These are phyloP conservation scores for Amanita phalloides DNA, from an alignment of 768 basidiomycete genomes.

Conservation along the genomic window DNA sequence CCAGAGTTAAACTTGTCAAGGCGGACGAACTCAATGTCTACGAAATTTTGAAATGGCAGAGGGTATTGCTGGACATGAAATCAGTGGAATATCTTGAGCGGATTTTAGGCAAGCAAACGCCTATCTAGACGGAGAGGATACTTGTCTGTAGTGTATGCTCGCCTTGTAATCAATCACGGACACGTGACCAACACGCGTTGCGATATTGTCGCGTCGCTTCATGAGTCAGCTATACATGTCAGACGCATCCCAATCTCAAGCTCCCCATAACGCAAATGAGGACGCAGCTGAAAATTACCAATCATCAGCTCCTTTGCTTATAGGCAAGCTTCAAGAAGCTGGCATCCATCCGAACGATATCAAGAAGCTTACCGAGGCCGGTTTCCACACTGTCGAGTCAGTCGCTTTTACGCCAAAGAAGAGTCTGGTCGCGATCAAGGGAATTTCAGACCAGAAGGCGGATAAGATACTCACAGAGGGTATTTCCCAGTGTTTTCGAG, in stretches of 20 bases:
- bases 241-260: conserved; percentile 41
- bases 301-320: conserved; percentile 73
- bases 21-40: conserved; percentile 68
- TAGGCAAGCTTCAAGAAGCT: conserved; percentile 77
- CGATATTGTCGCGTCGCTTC: conserved; percentile 1
- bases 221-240: conserved; percentile 31
- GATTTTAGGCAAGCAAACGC: conserved; percentile 35
- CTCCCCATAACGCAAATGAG: conserved; percentile 30
- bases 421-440: conserved; percentile 80
- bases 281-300: conserved; percentile 46
- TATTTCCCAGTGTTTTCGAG: conserved; percentile 19
- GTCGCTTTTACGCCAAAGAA: conserved; percentile 98
- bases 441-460: conserved; percentile 94
- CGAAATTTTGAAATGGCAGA: conserved; percentile 75
- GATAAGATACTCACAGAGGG: conserved; percentile 94
- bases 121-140: background rate
- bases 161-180: conserved; percentile 6
- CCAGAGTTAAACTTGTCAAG: conserved; percentile 51
- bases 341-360: conserved; percentile 87
- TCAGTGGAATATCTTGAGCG: conserved; percentile 75
- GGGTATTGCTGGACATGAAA: conserved; percentile 69
- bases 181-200: conserved; percentile 19
- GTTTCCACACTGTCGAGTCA: conserved; percentile 88
- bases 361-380: conserved; percentile 90
- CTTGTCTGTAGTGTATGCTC: background rate